Evolutionary conservation across 2,329 filamentous ascomycete species (phyloP), one percentile per base, ranked within the genome.

Genomic region (Penicillium glabrum): DNA sequence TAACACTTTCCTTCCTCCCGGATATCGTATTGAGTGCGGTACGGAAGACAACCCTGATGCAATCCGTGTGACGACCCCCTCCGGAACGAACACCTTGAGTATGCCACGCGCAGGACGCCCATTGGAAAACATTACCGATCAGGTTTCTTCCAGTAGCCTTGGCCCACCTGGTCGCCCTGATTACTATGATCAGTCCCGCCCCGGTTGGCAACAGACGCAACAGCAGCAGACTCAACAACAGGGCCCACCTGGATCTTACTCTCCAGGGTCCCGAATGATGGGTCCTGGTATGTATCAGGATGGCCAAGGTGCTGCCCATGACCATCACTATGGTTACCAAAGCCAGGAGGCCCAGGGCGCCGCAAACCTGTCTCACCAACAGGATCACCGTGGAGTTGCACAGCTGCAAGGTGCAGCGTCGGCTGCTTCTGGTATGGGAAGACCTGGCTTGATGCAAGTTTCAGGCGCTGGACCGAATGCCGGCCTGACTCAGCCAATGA

Each of bases 1-100:
- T 74, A 99, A 99, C 71, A 99, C 95, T 0, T 99, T 99, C 72
- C 80, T 99, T 9, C 95, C 95, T 3, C 93, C 93, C 0, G 93
- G 95, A 2, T 99, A 99, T 72, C 85, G 95, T 57, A 99, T 99
- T 58, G 95, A 99, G 72, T 99, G 95, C 69, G 93, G 93, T 29
- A 88, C 91, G 16, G 91, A 91, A 33, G 93, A 96, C 63, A 93
- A 98, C 68, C 93, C 93, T 1, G 96, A 97, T 71, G 92, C 92
- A 3, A 99, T 99, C 61, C 84, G 96, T 62, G 95, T 99, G 16
- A 99, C 95, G 0, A 99, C 95, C 0, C 95, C 95, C 0, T 96
- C 96, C 80, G 95, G 95, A n/a, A 98, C 93, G 2, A 97, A 92
- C 11, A 91, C 96, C 2, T 89, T 93, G 66, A 92, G 91, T 10